Conservation (phyloP, 768 basidiomycete species). For the Serendipita indica region DNA sequence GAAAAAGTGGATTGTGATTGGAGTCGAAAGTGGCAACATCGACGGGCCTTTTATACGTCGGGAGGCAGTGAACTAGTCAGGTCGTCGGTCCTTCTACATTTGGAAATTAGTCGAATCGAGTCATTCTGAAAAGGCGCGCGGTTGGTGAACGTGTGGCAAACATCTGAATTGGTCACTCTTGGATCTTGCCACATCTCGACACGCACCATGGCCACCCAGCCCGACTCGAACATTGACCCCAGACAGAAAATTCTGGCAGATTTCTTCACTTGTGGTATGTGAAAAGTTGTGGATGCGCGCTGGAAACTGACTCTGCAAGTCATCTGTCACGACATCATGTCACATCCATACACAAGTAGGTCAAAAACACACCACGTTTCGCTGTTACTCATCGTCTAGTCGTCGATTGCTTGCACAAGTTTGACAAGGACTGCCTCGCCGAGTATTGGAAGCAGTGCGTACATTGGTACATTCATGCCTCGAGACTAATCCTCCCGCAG, state of each 20-base stretch:
- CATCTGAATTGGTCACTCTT: neutral
- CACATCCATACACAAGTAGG: neutral
- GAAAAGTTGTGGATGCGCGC: no score
- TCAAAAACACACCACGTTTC: neutral
- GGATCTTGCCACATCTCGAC: no score
- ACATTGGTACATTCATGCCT: neutral
- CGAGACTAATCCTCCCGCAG: neutral
- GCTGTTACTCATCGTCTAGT: neutral
- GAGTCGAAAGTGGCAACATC: neutral
- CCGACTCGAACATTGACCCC: no score
- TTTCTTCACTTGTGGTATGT: neutral
- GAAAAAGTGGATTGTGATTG: neutral
- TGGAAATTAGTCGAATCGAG: neutral
- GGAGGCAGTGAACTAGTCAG: neutral
- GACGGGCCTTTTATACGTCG: neutral
- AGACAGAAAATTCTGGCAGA: neutral
- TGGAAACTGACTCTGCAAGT: neutral
- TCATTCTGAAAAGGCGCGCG: neutral
- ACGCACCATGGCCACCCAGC: no score
- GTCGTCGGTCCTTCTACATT: neutral
- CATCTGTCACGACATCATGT: constrained; percentile 6
- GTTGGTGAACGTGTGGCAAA: neutral
- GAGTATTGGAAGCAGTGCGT: neutral
- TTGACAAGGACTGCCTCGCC: neutral
- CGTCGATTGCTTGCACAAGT: constrained; percentile 7